phyloP scores from a whole-genome alignment of 139 green algal genomes.

The Chara braunii region DNA sequence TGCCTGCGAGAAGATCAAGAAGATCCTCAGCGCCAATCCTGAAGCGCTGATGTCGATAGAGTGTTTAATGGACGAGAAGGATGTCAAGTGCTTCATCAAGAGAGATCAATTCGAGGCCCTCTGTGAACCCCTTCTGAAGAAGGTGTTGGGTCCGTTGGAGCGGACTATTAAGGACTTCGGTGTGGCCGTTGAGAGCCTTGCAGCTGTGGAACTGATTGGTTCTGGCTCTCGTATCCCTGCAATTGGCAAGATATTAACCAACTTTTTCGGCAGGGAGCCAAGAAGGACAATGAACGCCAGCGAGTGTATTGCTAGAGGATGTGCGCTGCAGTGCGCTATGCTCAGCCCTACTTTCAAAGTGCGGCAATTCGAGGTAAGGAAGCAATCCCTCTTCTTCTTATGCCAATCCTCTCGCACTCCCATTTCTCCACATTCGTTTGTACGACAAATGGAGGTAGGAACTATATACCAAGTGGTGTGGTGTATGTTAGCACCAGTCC shows the following conservation, averaged over 20 bases:
- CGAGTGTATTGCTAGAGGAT: conserved; percentile 83
- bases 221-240: conserved; percentile 72
- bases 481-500: too few species aligned
- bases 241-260: conserved; percentile 50
- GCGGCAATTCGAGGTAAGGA: conserved; percentile 78
- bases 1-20: conserved; percentile 85
- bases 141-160: conserved; percentile 46
- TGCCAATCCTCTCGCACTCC: too few species aligned
- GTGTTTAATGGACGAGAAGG: conserved; percentile 90
- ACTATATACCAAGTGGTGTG: too few species aligned
- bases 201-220: conserved; percentile 83
- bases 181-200: conserved; percentile 62
- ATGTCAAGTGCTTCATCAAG: conserved; percentile 62
- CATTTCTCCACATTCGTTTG: too few species aligned
- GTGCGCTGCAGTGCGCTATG: conserved; percentile 96
- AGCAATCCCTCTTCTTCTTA: too few species aligned
- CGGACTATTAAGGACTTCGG: conserved; percentile 58
- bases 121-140: conserved; percentile 51
- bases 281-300: conserved; percentile 88
- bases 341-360: conserved; percentile 90
- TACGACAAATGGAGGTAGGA: too few species aligned
- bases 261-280: conserved; percentile 60
- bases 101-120: conserved; percentile 84
- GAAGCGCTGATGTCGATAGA: conserved; percentile 68
- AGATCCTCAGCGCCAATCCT: conserved; percentile 85